Percentiles rank a stretch among this genome's conserved stretches.
phyloP scores from a whole-genome alignment of 192 early-diverging fungal species.

The Obelidium mucronatum region DNA sequence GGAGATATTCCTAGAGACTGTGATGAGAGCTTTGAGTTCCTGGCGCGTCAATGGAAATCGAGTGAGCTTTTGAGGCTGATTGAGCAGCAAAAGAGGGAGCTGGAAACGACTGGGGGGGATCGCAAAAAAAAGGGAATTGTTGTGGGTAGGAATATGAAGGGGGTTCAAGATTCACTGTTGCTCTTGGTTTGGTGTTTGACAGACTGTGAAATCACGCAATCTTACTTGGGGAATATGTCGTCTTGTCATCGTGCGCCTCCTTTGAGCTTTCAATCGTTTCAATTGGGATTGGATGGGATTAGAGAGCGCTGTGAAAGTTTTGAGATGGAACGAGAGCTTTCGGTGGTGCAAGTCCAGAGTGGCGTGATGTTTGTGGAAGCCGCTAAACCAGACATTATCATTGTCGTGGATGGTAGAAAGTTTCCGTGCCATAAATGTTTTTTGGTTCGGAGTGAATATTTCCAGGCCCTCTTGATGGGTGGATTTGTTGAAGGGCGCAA shows the following conservation, averaged over 20 bases:
- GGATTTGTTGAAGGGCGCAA: constrained; percentile 44
- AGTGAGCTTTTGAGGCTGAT: constrained; percentile 14
- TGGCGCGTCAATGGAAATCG: constrained; percentile 41
- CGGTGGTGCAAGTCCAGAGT: not conserved
- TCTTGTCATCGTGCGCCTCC: not conserved
- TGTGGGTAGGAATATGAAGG: constrained; percentile 14
- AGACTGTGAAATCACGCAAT: too few relatives aligned
- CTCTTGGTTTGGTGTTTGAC: constrained; percentile 35
- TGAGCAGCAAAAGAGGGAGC: not conserved
- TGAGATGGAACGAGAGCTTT: not conserved
- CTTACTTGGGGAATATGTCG: not conserved
- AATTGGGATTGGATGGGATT: not conserved
- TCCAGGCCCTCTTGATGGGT: constrained; percentile 48
- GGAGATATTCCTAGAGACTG: not conserved
- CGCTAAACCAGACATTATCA: constrained; percentile 46
- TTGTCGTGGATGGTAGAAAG: constrained; percentile 35
- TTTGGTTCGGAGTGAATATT: constrained; percentile 54
- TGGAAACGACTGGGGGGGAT: not conserved
- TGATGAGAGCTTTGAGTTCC: constrained; percentile 33
- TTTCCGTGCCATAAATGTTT: constrained; percentile 57
- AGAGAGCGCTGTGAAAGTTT: too few relatives aligned
- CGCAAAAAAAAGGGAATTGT: not conserved
- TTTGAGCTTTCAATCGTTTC: not conserved
- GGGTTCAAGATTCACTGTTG: constrained; percentile 40
- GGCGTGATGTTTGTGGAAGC: constrained; percentile 14